phyloP scores from a whole-genome alignment of 371 early-diverging fungal genomes.

The Apophysomyces variabilis region DNA sequence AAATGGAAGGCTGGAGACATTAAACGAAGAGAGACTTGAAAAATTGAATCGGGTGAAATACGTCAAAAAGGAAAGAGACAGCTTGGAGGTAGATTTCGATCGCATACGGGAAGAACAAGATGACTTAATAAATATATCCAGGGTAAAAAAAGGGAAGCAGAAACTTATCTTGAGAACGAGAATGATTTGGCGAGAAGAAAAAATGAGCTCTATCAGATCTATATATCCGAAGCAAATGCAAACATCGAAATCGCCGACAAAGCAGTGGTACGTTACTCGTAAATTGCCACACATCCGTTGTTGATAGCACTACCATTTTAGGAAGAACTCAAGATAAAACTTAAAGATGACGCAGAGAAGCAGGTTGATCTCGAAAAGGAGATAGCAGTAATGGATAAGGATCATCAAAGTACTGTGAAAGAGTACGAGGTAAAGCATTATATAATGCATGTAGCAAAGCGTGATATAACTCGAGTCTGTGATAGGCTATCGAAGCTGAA shows the following conservation, averaged over 20 bases:
- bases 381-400: conserved; percentile 57
- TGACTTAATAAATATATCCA: conserved; percentile 22
- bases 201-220: conserved; percentile 80
- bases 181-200: conserved; percentile 77
- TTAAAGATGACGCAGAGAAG: conserved; percentile 58
- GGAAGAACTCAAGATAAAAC: conserved; percentile 54
- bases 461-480: too few relatives aligned
- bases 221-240: conserved; percentile 51
- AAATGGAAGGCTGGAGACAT: conserved; percentile 65
- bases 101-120: neutral
- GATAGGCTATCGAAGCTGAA: conserved; percentile 58
- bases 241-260: conserved; percentile 50
- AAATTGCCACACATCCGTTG: neutral
- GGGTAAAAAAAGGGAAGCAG: conserved; percentile 85
- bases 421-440: conserved; percentile 61
- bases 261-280: conserved; percentile 41
- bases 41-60: conserved; percentile 85
- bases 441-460: neutral
- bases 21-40: conserved; percentile 83
- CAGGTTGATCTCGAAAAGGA: conserved; percentile 61
- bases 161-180: conserved; percentile 78
- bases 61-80: conserved; percentile 81
- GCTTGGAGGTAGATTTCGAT: conserved; percentile 60
- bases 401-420: conserved; percentile 55
- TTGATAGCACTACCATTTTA: conserved; percentile 12